phyloP scores from a whole-genome alignment of 768 basidiomycete genomes.

The Pulveroboletus sp. region DNA sequence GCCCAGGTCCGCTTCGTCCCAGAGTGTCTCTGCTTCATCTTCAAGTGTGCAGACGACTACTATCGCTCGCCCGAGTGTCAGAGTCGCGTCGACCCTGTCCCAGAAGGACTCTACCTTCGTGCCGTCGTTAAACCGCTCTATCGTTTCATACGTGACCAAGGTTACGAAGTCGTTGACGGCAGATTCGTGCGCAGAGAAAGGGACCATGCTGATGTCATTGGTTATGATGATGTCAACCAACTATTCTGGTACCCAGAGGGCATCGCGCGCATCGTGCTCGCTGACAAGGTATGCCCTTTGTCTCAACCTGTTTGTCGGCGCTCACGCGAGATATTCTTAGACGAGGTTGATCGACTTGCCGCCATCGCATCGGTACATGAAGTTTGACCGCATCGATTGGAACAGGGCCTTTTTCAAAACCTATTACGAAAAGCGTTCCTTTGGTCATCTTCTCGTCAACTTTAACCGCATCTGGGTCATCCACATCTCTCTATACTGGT shows the following conservation, averaged over 20 bases:
- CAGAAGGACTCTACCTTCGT: slow-evolving; percentile 92
- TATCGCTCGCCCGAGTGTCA: slow-evolving; percentile 99
- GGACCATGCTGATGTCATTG: slow-evolving; percentile 93
- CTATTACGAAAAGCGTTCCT: slow-evolving; percentile 95
- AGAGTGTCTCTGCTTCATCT: slow-evolving; percentile 98
- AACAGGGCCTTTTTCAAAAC: slow-evolving; percentile 97
- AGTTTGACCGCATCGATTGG: slow-evolving; percentile 97
- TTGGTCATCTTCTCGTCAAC: slow-evolving; percentile 96
- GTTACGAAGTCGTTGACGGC: slow-evolving; percentile 93
- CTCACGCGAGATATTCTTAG: slow-evolving; percentile 36
- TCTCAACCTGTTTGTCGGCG: neutral
- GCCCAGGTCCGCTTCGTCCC: slow-evolving; percentile 96
- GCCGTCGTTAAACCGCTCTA: slow-evolving; percentile 92
- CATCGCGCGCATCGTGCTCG: slow-evolving; percentile 85
- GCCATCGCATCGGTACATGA: slow-evolving; percentile 92
- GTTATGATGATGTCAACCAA: slow-evolving; percentile 99
- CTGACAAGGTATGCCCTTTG: slow-evolving; percentile 68
- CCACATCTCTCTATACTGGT: slow-evolving; percentile 93
- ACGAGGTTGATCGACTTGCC: slow-evolving; percentile 89
- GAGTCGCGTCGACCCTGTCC: slow-evolving; percentile 84
- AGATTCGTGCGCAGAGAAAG: slow-evolving; percentile 91
- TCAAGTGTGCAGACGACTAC: slow-evolving; percentile 99
- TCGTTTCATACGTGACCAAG: slow-evolving; percentile 95
- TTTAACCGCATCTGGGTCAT: slow-evolving; percentile 99
- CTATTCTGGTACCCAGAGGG: slow-evolving; percentile 99